Conservation (phyloP, 371 early-diverging fungal species). For the Mortierella sp. region DNA sequence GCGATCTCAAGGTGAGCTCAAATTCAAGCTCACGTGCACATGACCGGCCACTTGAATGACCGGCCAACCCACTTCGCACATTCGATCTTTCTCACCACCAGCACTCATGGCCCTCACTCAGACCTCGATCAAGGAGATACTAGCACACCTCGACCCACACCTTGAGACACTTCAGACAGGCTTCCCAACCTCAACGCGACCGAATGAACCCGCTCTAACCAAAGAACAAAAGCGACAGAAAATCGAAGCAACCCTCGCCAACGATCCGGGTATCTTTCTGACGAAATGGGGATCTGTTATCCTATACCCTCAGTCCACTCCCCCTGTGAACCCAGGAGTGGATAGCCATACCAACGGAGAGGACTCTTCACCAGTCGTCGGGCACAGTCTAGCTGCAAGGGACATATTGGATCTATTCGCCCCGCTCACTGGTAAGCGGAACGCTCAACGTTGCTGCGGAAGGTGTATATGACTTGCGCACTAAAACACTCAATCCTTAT, state of each 20-base stretch:
- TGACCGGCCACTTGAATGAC: too few species aligned
- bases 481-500: too few species aligned
- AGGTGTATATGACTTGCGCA: too few species aligned
- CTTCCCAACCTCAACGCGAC: conserved; percentile 48
- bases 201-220: conserved; percentile 35
- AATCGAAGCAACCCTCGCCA: conserved; percentile 28
- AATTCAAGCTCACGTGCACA: too few species aligned
- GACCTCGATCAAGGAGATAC: conserved; percentile 29
- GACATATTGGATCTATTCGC: conserved; percentile 35
- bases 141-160: conserved; percentile 40
- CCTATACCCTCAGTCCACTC: conserved; percentile 38
- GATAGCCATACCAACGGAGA: not conserved
- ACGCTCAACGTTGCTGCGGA: too few species aligned
- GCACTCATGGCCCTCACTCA: conserved; percentile 19
- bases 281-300: conserved; percentile 52
- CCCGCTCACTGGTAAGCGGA: conserved; percentile 37
- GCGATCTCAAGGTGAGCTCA: too few species aligned
- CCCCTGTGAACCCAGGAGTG: not conserved
- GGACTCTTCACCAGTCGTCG: not conserved
- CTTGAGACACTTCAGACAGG: conserved; percentile 45
- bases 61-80: not conserved
- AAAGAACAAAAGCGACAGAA: conserved; percentile 32
- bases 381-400: conserved; percentile 7
- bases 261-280: conserved; percentile 41
- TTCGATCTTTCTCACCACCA: not conserved